Evolutionary conservation across 805 yeast species (phyloP).

Genomic region (Metschnikowia similis): DNA sequence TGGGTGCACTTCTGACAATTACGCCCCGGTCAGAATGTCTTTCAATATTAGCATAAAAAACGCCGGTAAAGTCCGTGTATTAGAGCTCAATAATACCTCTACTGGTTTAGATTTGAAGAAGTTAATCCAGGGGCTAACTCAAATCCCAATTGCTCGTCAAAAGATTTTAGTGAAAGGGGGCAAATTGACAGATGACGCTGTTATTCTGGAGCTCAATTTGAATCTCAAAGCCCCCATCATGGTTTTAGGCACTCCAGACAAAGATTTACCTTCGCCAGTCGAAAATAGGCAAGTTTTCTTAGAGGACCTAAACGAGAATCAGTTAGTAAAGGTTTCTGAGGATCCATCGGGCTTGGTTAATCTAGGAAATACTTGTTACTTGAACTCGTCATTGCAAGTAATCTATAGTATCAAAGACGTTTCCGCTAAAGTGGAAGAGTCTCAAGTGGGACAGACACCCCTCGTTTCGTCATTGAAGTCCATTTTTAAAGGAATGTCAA

Average conservation of each 20-base stretch:
- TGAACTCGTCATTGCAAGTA: constrained; percentile 66
- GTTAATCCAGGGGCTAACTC: constrained; percentile 67
- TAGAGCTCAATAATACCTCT: constrained; percentile 45
- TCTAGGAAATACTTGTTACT: constrained; percentile 74
- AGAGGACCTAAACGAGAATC: constrained; percentile 60
- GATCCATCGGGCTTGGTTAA: constrained; percentile 67
- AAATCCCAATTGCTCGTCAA: constrained; percentile 85
- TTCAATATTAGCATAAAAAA: constrained; percentile 29
- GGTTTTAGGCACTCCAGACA: constrained; percentile 90
- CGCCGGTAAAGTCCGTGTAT: constrained; percentile 40
- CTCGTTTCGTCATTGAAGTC: constrained; percentile 36
- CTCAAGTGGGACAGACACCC: constrained; percentile 9
- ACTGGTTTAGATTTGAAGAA: constrained; percentile 62
- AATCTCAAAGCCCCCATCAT: constrained; percentile 67
- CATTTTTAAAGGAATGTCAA: constrained; percentile 43
- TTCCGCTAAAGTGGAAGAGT: constrained; percentile 20
- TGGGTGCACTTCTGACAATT: background rate
- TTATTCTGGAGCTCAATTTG: constrained; percentile 48
- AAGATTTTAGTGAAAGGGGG: constrained; percentile 89
- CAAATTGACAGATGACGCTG: constrained; percentile 70
- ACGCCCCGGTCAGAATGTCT: constrained; percentile 8
- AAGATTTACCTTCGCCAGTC: constrained; percentile 51
- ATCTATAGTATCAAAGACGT: constrained; percentile 45
- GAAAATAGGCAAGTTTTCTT: constrained; percentile 53
- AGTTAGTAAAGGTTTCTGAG: constrained; percentile 32